phyloP scores from a whole-genome alignment of 139 green algal species.

The Chlamydomonas schloesseri region DNA sequence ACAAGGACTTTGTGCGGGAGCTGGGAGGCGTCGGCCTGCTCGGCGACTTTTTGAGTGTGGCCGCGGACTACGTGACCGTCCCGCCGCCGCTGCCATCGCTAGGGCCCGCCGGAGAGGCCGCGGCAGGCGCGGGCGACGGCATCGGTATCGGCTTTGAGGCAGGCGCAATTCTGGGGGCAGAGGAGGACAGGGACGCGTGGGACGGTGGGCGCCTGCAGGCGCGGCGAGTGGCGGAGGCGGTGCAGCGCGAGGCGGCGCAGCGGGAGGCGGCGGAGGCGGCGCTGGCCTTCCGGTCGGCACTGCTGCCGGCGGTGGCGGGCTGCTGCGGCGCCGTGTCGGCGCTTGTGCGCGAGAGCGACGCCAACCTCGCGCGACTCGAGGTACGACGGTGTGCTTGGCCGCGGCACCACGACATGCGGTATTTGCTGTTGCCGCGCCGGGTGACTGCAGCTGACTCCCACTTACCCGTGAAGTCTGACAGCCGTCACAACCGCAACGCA shows the following conservation, averaged over 20 bases:
- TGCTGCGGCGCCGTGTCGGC: slow-evolving; percentile 39
- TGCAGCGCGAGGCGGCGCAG: neutral
- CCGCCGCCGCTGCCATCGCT: neutral
- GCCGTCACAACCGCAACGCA: too few relatives aligned
- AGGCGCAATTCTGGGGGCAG: too few relatives aligned
- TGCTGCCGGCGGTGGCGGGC: slow-evolving; percentile 43
- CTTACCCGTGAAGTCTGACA: too few relatives aligned
- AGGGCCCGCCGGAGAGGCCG: too few relatives aligned
- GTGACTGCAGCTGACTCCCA: too few relatives aligned
- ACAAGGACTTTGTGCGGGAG: slow-evolving; percentile 55
- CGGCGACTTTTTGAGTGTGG: slow-evolving; percentile 44
- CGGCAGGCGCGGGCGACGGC: neutral
- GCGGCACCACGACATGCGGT: too few relatives aligned
- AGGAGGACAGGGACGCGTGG: too few relatives aligned
- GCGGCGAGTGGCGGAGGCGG: neutral
- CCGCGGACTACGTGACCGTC: slow-evolving; percentile 32
- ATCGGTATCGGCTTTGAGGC: neutral
- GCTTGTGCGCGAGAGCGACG: slow-evolving; percentile 50
- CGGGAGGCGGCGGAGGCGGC: neutral
- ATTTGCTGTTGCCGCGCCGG: too few relatives aligned
- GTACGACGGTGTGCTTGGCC: neutral
- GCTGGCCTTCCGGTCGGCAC: slow-evolving; percentile 8
- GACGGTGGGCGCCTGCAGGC: neutral
- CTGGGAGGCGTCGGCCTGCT: slow-evolving; percentile 50
- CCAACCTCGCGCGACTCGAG: slow-evolving; percentile 46